Conservation (phyloP, 345 rosid species). For the Rhizophora mangle region DNA sequence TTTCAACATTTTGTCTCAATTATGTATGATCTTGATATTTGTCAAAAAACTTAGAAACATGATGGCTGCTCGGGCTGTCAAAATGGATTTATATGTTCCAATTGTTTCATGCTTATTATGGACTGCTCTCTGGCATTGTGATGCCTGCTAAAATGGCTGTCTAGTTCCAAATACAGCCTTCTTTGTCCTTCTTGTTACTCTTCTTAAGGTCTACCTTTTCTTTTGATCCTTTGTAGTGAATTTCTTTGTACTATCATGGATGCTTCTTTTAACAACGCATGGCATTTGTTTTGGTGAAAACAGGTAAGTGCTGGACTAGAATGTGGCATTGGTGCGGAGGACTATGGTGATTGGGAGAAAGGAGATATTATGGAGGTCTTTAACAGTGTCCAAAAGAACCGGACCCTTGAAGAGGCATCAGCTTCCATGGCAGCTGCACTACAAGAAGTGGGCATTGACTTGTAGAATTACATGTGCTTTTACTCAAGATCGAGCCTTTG, state of each 20-base stretch:
- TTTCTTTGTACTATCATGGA: background rate
- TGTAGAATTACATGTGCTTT: constrained; percentile 20
- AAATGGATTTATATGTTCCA: too few species aligned
- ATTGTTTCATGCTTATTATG: background rate
- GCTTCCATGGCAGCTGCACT: constrained; percentile 88
- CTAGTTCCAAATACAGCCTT: too few species aligned
- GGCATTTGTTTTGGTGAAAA: constrained; percentile 1
- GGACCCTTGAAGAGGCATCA: constrained; percentile 95
- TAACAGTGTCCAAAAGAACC: constrained; percentile 65
- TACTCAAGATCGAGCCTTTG: background rate
- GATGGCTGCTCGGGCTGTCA: too few species aligned
- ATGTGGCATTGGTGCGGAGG: constrained; percentile 76
- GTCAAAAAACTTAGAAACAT: too few species aligned
- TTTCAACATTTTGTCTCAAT: background rate
- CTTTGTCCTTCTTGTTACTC: too few species aligned
- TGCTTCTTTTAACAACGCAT: background rate
- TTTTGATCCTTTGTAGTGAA: background rate
- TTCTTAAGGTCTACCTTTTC: background rate
- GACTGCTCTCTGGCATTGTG: background rate
- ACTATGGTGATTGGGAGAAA: constrained; percentile 70
- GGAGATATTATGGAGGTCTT: constrained; percentile 76
- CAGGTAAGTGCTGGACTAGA: constrained; percentile 86
- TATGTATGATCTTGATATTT: background rate
- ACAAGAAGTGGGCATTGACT: constrained; percentile 54
- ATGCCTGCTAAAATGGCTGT: too few species aligned